phyloP scores from a whole-genome alignment of 2,329 filamentous ascomycete species.

The Sporothrix variecibatus region DNA sequence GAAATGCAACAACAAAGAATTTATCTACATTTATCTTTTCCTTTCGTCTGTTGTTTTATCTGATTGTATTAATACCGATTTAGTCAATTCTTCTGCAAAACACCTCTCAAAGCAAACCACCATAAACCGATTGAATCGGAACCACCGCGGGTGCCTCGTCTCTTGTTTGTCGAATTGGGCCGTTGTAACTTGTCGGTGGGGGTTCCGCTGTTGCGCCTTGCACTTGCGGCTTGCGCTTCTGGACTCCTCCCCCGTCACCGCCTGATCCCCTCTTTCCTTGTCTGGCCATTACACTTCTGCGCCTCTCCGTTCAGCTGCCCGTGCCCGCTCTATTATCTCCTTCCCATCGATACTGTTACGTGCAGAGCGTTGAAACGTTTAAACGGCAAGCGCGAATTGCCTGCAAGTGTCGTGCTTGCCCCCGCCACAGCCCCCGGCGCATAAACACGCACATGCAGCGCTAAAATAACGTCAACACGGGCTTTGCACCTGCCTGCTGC shows the following conservation, averaged over 20 bases:
- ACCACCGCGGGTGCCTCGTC: background rate
- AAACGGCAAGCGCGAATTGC: background rate
- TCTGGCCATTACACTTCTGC: background rate
- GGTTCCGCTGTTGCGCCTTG: background rate
- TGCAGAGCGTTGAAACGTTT: conserved; percentile 16
- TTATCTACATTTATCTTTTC: background rate
- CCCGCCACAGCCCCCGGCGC: background rate
- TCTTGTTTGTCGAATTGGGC: background rate
- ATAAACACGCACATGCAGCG: conserved; percentile 20
- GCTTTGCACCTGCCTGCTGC: conserved; percentile 1
- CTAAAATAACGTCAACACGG: conserved; percentile 16
- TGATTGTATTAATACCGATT: background rate
- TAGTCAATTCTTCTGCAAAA: background rate
- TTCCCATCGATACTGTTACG: background rate
- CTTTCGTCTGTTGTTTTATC: background rate
- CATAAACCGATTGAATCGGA: background rate
- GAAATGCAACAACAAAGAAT: background rate
- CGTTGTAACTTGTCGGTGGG: background rate
- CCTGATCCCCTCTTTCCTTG: background rate
- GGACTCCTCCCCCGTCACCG: conserved; percentile 1
- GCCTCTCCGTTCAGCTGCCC: background rate
- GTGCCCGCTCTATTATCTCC: background rate
- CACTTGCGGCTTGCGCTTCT: background rate
- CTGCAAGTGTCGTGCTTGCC: conserved; percentile 8
- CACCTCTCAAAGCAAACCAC: background rate